Evolutionary conservation across 106 monocot species (phyloP).

Genomic region (Dioscorea zingiberensis): DNA sequence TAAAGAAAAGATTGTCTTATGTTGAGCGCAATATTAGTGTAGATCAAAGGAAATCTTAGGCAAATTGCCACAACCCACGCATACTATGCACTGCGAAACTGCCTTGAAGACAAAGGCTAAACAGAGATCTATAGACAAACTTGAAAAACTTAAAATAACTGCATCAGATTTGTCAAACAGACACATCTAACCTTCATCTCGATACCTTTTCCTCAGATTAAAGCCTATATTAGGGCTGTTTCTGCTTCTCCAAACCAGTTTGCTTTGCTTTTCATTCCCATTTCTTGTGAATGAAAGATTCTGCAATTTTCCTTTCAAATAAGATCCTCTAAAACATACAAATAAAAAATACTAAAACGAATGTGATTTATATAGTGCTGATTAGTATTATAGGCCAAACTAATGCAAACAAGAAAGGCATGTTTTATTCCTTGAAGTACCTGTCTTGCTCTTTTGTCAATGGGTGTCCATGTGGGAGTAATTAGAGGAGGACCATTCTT

Average conservation of each 20-base stretch:
- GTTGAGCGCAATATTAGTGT: too few species aligned
- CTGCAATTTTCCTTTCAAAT: conserved; percentile 30
- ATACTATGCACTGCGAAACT: too few species aligned
- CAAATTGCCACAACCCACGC: too few species aligned
- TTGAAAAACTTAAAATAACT: neutral
- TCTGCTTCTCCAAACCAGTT: conserved; percentile 76
- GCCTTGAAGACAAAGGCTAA: too few species aligned
- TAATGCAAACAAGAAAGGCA: too few species aligned
- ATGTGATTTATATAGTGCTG: neutral
- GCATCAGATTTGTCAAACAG: neutral
- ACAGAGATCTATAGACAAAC: too few species aligned
- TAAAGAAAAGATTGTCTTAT: too few species aligned
- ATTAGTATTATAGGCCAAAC: too few species aligned
- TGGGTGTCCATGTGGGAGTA: conserved; percentile 72
- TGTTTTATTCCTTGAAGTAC: conserved; percentile 14
- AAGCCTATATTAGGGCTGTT: conserved; percentile 32
- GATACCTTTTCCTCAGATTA: conserved; percentile 41
- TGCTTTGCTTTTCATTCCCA: conserved; percentile 89
- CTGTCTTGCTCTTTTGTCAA: conserved; percentile 97
- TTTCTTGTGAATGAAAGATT: conserved; percentile 65
- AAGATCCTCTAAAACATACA: conserved; percentile 1
- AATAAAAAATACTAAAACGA: conserved; percentile 1
- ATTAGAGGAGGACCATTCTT: conserved; percentile 27
- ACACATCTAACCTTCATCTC: conserved; percentile 30
- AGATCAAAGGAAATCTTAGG: too few species aligned